phyloP scores from a whole-genome alignment of 2,329 filamentous ascomycete species.

The Ophiosphaerella herpotricha region DNA sequence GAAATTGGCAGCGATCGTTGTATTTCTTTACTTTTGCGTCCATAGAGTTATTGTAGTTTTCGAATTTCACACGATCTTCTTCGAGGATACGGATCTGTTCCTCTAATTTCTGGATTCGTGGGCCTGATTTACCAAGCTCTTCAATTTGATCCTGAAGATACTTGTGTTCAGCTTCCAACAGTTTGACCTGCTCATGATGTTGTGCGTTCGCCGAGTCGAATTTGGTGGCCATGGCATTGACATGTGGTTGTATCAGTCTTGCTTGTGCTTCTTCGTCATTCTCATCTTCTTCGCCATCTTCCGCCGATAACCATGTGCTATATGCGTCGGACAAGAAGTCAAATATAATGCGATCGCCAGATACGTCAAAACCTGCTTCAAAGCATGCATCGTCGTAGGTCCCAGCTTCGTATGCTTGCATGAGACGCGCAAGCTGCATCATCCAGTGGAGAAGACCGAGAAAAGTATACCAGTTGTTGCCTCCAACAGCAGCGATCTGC shows the following conservation, averaged over 20 bases:
- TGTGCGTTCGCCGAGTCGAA: conserved; percentile 86
- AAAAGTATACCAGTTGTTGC: conserved; percentile 96
- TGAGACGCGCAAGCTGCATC: conserved; percentile 95
- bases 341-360: conserved; percentile 90
- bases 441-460: conserved; percentile 96
- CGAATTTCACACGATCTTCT: conserved; percentile 92
- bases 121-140: conserved; percentile 83
- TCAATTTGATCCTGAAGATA: conserved; percentile 83
- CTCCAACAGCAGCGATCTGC: conserved; percentile 90
- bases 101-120: conserved; percentile 81
- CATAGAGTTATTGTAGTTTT: conserved; percentile 87
- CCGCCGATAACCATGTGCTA: conserved; percentile 89
- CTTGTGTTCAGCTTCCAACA: conserved; percentile 84
- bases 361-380: conserved; percentile 85
- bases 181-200: conserved; percentile 80
- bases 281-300: conserved; percentile 64
- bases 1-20: conserved; percentile 74
- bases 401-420: conserved; percentile 78
- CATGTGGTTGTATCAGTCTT: conserved; percentile 76
- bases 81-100: conserved; percentile 92
- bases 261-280: conserved; percentile 78
- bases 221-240: conserved; percentile 82
- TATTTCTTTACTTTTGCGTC: conserved; percentile 88
- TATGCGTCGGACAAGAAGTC: conserved; percentile 90
- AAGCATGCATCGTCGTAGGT: conserved; percentile 89